Base-by-base conservation (phyloP, 805 yeast genomes). In the Vanderwaltozyma yarrowii region DNA sequence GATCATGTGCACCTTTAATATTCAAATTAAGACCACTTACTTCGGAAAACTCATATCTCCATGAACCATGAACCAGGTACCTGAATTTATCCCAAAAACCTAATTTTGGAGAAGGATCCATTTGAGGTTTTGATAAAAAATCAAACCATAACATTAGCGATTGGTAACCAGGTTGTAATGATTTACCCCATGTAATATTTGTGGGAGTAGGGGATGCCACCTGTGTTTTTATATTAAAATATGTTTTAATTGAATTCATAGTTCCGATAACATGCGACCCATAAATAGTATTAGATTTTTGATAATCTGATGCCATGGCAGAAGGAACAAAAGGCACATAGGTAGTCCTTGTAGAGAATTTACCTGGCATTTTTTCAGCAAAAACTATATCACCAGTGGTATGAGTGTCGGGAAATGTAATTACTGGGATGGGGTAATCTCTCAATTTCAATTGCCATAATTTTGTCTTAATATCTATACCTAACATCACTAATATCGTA, bases 61-160 rank as follows among this genome's bases (percentile, higher is more conserved):
- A 61, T 33, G 56, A 63, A 4, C 81, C 81, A 44, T 78, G 85
- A 16, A 72, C 49, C 7, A 72, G 49, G 17, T 74, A 61, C 2
- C 81, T 66, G 30, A 76, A 51, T 45, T 79, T 79, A 56, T 79
- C 87, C 87, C 87, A 79, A 47, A 78, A 76, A 4, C 87, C 87
- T 7, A 79, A 49, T 44, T 74, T 75, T 8, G 67, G 61, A 2
- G 83, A 76, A 1, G 75, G 74, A 51, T 79, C 87, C 19, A 78
- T 54, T 2, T 82, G 82, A 1, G 87, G 83, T 48, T 78, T 79
- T 0, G 84, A 76, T 37, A 78, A 67, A 36, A 69, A 74, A 54
- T 79, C 86, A 51, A 78, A 73, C 58, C 78, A 74, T 32, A 74
- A 56, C 77, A 78, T 74, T 2, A 76, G 71, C 19, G 78, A 69